These are phyloP conservation scores for Aspergillus ochraceus DNA, from an alignment of 2,329 filamentous ascomycete genomes.

Conservation along the genomic window DNA sequence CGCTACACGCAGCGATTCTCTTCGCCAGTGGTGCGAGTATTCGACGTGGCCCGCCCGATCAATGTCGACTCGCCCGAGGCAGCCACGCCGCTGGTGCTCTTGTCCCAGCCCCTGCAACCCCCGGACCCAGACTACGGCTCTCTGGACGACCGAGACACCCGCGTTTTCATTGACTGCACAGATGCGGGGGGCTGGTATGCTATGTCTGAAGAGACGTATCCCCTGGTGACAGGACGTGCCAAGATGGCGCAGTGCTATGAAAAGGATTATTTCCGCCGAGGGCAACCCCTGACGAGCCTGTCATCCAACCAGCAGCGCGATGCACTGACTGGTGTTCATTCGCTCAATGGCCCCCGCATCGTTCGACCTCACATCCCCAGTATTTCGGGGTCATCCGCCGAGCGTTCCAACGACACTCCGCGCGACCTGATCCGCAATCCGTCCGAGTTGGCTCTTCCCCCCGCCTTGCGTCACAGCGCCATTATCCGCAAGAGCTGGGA, in stretches of 20 bases:
- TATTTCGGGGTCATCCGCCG: conserved; percentile 40
- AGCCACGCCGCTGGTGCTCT: conserved; percentile 70
- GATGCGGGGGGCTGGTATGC: conserved; percentile 90
- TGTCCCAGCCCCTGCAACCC: conserved; percentile 79
- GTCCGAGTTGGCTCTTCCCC: conserved; percentile 39
- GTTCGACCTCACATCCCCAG: conserved; percentile 43
- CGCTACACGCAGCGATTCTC: conserved; percentile 69
- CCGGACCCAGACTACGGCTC: conserved; percentile 43
- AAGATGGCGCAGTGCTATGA: conserved; percentile 58
- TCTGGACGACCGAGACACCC: conserved; percentile 57
- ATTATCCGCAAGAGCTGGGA: conserved; percentile 49
- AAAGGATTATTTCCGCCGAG: conserved; percentile 47
- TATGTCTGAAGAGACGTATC: conserved; percentile 82
- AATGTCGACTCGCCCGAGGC: conserved; percentile 63
- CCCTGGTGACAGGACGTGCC: conserved; percentile 74
- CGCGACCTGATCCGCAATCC: conserved; percentile 35
- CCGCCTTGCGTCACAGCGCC: conserved; percentile 42
- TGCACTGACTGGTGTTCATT: conserved; percentile 71
- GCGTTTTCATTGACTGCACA: conserved; percentile 84
- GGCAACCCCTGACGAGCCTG: conserved; percentile 40
- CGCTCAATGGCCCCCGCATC: conserved; percentile 52
- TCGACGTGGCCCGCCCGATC: conserved; percentile 78
- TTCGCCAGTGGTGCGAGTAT: conserved; percentile 81
- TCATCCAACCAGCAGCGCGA: conserved; percentile 54
- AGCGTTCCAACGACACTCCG: conserved; percentile 40